phyloP scores from a whole-genome alignment of 805 yeast species.

The Starmerella potacharoeniae region DNA sequence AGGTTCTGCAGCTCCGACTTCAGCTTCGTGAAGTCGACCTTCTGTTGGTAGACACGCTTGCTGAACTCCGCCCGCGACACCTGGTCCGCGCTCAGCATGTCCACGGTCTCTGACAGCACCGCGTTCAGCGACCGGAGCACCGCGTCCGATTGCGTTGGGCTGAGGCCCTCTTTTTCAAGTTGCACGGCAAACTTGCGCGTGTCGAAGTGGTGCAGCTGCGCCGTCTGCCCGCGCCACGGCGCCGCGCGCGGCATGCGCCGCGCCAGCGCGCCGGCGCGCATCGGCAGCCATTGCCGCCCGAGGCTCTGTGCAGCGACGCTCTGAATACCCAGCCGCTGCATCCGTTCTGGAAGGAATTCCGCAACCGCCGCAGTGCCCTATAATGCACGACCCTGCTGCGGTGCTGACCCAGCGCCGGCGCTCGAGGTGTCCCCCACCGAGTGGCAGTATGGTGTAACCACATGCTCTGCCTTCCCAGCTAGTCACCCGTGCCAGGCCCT shows the following conservation, averaged over 20 bases:
- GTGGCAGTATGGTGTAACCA: too few relatives aligned
- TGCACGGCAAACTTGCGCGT: conserved; percentile 62
- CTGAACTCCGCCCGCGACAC: conserved; percentile 79
- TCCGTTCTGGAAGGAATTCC: neutral
- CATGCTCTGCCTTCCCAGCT: too few relatives aligned
- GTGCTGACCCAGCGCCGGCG: too few relatives aligned
- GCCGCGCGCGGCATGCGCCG: neutral
- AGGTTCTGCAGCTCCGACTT: conserved; percentile 82
- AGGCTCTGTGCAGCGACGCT: neutral
- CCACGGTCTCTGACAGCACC: conserved; percentile 72
- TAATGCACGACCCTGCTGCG: too few relatives aligned
- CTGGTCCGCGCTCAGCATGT: conserved; percentile 58
- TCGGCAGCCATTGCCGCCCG: neutral
- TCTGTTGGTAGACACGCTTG: conserved; percentile 83
- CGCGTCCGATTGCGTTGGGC: conserved; percentile 63
- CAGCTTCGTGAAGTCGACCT: conserved; percentile 90
- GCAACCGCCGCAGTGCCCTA: too few relatives aligned
- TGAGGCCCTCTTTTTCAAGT: conserved; percentile 60
- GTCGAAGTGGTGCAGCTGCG: conserved; percentile 42
- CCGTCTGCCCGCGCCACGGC: neutral
- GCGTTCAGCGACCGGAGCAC: conserved; percentile 61
- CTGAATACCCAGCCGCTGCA: neutral
- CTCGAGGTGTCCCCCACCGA: too few relatives aligned
- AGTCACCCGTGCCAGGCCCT: too few relatives aligned
- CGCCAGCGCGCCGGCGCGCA: neutral